Evolutionary conservation across 164 flowering plant genomes (phyloP).

Genomic region (Buxus sempervirens): DNA sequence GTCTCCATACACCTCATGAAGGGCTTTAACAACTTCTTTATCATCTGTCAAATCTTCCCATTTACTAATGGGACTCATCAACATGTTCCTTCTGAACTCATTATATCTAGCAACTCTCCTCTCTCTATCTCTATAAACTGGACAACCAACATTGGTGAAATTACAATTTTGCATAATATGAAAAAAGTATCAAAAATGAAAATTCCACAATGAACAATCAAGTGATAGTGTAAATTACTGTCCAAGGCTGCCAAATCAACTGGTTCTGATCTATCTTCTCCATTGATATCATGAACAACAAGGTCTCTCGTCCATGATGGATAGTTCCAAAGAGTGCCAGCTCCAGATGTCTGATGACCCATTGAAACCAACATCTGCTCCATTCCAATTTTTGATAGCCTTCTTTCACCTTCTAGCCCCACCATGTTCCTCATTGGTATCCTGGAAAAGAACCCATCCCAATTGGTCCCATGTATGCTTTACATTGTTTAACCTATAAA

Average conservation of each 20-base stretch:
- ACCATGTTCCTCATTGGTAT: constrained; percentile 35
- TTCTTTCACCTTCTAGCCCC: constrained; percentile 39
- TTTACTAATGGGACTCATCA: constrained; percentile 47
- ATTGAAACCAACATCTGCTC: constrained; percentile 44
- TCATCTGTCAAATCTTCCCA: constrained; percentile 61
- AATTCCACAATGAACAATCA: neutral
- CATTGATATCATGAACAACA: constrained; percentile 41
- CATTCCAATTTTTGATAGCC: constrained; percentile 36
- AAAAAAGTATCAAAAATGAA: neutral
- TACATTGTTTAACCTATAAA: neutral
- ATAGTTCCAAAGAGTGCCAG: constrained; percentile 42
- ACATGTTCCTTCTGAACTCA: constrained; percentile 43
- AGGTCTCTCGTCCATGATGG: constrained; percentile 54
- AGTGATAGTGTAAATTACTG: constrained; percentile 21
- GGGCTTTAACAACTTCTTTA: constrained; percentile 29
- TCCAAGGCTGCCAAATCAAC: constrained; percentile 51
- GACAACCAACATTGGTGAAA: neutral
- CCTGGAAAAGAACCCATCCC: constrained; percentile 15
- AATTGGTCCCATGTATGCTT: neutral
- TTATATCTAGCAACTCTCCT: constrained; percentile 48
- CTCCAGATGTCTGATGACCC: constrained; percentile 56
- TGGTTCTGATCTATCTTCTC: constrained; percentile 39
- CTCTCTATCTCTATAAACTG: constrained; percentile 57
- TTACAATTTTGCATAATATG: neutral
- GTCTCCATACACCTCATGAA: constrained; percentile 41